Evolutionary conservation across 176 grass and related monocot species (phyloP).

Genomic region (Alopecurus myosuroides): DNA sequence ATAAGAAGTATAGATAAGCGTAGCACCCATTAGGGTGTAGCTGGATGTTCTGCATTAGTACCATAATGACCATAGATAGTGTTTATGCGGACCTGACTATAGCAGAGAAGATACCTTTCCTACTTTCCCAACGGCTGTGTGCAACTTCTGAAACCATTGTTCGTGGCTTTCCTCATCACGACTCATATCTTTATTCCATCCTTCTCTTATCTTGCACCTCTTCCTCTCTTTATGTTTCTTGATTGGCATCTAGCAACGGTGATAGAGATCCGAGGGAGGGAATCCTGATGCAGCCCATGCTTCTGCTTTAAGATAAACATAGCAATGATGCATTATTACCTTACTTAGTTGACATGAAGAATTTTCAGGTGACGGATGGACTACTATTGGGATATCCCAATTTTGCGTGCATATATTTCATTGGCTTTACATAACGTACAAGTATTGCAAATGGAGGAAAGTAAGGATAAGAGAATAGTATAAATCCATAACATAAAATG

Average conservation of each 20-base stretch:
- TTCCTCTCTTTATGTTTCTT: slow-evolving; percentile 27
- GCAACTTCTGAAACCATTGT: slow-evolving; percentile 28
- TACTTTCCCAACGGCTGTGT: slow-evolving; percentile 22
- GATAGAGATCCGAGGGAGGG: slow-evolving; percentile 18
- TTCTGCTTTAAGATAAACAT: slow-evolving; percentile 25
- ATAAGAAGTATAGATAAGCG: too few species aligned
- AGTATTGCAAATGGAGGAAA: neutral
- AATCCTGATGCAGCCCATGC: slow-evolving; percentile 16
- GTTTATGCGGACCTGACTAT: slow-evolving; percentile 4
- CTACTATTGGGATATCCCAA: neutral
- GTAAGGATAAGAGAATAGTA: neutral
- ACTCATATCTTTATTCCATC: slow-evolving; percentile 23
- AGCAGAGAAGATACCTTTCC: slow-evolving; percentile 5
- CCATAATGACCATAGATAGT: neutral
- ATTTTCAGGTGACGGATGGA: neutral
- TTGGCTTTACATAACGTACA: neutral
- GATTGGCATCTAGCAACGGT: slow-evolving; percentile 17
- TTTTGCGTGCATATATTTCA: neutral
- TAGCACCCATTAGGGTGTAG: slow-evolving; percentile 17
- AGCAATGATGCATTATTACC: slow-evolving; percentile 13
- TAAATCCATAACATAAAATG: neutral
- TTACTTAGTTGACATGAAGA: neutral
- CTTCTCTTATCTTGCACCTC: slow-evolving; percentile 6
- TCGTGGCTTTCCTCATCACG: slow-evolving; percentile 31
- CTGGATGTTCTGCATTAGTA: slow-evolving; percentile 11